Evolutionary conservation across 768 basidiomycete species (phyloP).

Genomic region (Roridomyces roridus): DNA sequence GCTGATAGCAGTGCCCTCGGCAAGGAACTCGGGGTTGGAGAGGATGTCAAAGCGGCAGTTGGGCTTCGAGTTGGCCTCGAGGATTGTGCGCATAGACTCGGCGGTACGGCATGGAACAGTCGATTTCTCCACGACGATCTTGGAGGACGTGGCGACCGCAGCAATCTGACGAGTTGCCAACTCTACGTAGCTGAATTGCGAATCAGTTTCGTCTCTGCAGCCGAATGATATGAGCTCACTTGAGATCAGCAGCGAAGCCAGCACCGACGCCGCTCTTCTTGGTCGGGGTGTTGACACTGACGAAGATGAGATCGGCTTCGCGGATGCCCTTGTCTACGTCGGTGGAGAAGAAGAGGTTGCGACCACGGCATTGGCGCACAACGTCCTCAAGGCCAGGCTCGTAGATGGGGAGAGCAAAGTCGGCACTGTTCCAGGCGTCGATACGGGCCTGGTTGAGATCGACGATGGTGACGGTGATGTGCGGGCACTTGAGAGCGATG

Average conservation of each 20-base stretch:
- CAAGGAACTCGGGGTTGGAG: constrained; percentile 99
- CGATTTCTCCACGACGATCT: constrained; percentile 99
- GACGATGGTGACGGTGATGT: constrained; percentile 95
- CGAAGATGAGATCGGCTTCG: constrained; percentile 98
- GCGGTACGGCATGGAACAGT: constrained; percentile 99
- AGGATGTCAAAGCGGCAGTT: constrained; percentile 95
- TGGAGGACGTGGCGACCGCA: constrained; percentile 84
- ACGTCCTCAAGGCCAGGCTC: constrained; percentile 96
- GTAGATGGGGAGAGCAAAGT: constrained; percentile 92
- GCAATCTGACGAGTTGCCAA: constrained; percentile 97
- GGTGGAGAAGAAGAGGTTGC: constrained; percentile 97
- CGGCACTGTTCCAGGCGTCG: constrained; percentile 93
- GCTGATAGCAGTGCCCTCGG: constrained; percentile 94
- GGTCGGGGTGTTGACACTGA: constrained; percentile 98
- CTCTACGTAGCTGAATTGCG: constrained; percentile 84
- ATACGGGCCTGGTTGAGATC: constrained; percentile 95
- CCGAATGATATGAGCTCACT: constrained; percentile 58
- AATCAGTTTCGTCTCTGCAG: not conserved
- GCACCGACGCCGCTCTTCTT: constrained; percentile 98
- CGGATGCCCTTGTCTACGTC: constrained; percentile 92
- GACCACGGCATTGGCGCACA: constrained; percentile 85
- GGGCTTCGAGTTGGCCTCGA: constrained; percentile 96
- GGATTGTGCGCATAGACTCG: constrained; percentile 98
- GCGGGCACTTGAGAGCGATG: constrained; percentile 91
- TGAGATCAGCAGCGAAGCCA: constrained; percentile 97